These are phyloP conservation scores for Globisporangium canariense DNA, from an alignment of 352 stramenopile genomes.

Conservation along the genomic window DNA sequence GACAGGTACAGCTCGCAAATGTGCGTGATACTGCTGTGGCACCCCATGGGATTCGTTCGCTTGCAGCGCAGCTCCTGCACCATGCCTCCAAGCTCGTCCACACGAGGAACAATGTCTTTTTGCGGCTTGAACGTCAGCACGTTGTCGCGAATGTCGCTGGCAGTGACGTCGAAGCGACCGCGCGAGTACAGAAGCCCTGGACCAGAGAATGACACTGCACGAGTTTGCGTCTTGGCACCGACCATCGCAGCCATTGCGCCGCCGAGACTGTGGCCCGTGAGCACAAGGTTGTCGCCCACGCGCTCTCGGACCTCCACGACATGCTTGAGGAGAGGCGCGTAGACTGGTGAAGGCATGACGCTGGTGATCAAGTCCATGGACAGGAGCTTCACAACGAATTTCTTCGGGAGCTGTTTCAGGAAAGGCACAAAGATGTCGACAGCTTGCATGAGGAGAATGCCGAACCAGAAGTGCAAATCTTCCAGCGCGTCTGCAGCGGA, in stretches of 20 bases:
- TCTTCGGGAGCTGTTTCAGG: slow-evolving; percentile 69
- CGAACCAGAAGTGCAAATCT: slow-evolving; percentile 86
- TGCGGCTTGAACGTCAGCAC: slow-evolving; percentile 78
- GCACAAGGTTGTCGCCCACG: slow-evolving; percentile 55
- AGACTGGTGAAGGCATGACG: slow-evolving; percentile 69
- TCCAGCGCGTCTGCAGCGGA: slow-evolving; percentile 76
- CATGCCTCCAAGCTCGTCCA: slow-evolving; percentile 71
- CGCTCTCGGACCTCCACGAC: slow-evolving; percentile 34
- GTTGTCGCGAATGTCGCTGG: slow-evolving; percentile 65
- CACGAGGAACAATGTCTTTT: slow-evolving; percentile 76
- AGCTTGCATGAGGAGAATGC: slow-evolving; percentile 83
- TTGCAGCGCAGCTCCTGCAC: slow-evolving; percentile 79
- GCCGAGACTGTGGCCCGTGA: slow-evolving; percentile 77
- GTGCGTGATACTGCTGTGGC: slow-evolving; percentile 71
- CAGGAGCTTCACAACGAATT: slow-evolving; percentile 70
- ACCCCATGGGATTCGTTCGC: slow-evolving; percentile 58
- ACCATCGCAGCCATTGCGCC: slow-evolving; percentile 76
- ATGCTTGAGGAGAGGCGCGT: slow-evolving; percentile 53
- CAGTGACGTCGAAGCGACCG: slow-evolving; percentile 60
- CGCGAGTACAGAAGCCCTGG: slow-evolving; percentile 70
- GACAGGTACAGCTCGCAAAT: slow-evolving; percentile 75
- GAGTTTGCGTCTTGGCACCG: slow-evolving; percentile 67
- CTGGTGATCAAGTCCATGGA: slow-evolving; percentile 65
- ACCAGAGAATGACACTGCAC: slow-evolving; percentile 72
- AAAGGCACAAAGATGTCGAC: slow-evolving; percentile 80